These are phyloP conservation scores for Yamadazyma sp. DNA, from an alignment of 1,139 yeast species.

Conservation along the genomic window DNA sequence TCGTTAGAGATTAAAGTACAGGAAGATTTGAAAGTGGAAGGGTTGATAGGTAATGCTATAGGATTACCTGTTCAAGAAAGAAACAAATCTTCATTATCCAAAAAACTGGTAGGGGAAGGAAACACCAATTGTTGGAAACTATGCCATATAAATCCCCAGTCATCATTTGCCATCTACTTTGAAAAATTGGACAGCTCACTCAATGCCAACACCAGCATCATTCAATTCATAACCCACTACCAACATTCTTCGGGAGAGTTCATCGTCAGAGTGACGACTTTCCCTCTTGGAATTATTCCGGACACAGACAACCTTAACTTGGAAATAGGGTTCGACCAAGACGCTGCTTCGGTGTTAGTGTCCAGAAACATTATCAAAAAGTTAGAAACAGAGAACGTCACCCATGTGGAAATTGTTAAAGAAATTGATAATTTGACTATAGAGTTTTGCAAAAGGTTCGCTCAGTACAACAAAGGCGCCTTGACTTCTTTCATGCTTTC, in stretches of 20 bases:
- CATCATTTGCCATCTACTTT: constrained; percentile 58
- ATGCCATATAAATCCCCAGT: constrained; percentile 54
- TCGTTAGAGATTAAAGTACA: constrained; percentile 55
- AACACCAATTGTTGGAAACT: constrained; percentile 63
- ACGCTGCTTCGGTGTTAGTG: constrained; percentile 64
- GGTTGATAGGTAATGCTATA: constrained; percentile 60
- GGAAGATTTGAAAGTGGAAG: constrained; percentile 52
- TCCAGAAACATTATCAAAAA: constrained; percentile 55
- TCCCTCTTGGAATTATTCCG: constrained; percentile 40
- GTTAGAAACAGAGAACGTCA: constrained; percentile 49
- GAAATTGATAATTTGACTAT: constrained; percentile 86
- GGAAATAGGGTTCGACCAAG: constrained; percentile 61
- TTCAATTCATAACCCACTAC: constrained; percentile 77
- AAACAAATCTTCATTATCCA: constrained; percentile 26
- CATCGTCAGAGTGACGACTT: constrained; percentile 52
- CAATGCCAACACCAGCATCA: constrained; percentile 29
- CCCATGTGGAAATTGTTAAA: constrained; percentile 71
- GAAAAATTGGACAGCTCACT: constrained; percentile 46
- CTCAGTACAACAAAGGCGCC: constrained; percentile 79
- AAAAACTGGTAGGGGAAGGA: constrained; percentile 46
- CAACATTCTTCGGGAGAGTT: constrained; percentile 56
- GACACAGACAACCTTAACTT: constrained; percentile 43
- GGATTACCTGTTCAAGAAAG: constrained; percentile 35
- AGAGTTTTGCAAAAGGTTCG: constrained; percentile 82
- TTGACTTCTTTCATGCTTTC: constrained; percentile 76